Evolutionary conservation across 1,284 basidiomycete species (phyloP), one percentile per base, ranked within the genome.

Genomic region (Retiboletus fuscus): DNA sequence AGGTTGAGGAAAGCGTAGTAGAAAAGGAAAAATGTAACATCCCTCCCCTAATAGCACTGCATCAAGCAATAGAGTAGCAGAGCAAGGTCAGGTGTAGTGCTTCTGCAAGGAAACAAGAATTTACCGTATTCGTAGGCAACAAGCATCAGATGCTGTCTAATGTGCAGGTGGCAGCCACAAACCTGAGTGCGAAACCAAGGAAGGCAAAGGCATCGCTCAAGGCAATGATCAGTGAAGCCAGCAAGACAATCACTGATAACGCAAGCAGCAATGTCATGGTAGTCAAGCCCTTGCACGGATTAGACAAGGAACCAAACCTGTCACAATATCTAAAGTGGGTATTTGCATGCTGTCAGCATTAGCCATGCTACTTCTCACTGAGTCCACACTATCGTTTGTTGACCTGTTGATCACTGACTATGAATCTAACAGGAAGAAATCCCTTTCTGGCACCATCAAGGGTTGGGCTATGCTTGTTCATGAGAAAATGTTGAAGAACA

Each of bases 311-410:
- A 44, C 30, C 47, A 66, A 66, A 66, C 55, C 26, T 66, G 65
- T 39, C 44, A 66, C 65, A 66, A 66, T 60, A 39, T 44, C 65
- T 18, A 47, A 66, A 66, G 64, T 66, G 18, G 44, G 65, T 58
- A 58, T 30, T 64, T 44, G n/a, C n/a, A n/a, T n/a, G n/a, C n/a
- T n/a, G n/a, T n/a, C n/a, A n/a, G n/a, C 28, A 44, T 39, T 34
- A 51, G 28, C 34, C 44, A 68, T 68, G 61, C 20, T 67, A 34
- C 60, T 68, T 55, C 61, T 68, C 10, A 68, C 43, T 5, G 18
- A 64, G 61, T 64, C 61, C 16, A 68, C 5, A 5, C 13, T 68
- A 16, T n/a, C 3, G 34, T 34, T 34, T 8, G 34, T 34, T 8
- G 8, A 34, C 34, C 34, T 34, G 34, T 34, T 34, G 34, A 2